Base-by-base conservation (phyloP, 805 yeast genomes). In the Hanseniaspora thailandica region DNA sequence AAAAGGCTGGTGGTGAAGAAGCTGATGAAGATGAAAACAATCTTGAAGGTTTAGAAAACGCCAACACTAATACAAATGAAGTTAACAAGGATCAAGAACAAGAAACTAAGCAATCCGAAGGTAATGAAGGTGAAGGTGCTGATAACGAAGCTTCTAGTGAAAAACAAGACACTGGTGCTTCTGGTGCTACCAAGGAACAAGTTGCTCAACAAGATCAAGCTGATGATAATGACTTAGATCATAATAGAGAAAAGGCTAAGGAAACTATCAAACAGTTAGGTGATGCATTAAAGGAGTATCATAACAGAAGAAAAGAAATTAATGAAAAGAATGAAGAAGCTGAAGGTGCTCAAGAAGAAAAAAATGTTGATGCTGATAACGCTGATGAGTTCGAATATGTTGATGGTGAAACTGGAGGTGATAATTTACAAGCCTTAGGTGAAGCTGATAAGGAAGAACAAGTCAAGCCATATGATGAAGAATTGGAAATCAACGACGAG, bases 341-440 rank as follows among this genome's bases (percentile, higher is more conserved):
- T 31, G 43, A 47, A 22, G 46, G 23, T 12, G 34, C 40, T 15
- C n/a, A n/a, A n/a, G 41, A 45, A 23, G 71, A 71, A 4, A 80
- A 81, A 12, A 75, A 77, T 51, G 69, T 71, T 23, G 80, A 81
- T 12, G 81, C 77, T 55, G 82, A 80, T 56, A 75, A 80, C 48
- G 89, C 94, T 0, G 95, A 87, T 62, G 95, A 87, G 61, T 84
- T 87, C 65, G 86, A 86, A 63, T 93, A 86, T 61, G 72, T 83
- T 48, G 86, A 84, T 38, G 89, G 88, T 46, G 89, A 82, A 45
- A 82, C 84, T 56, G 78, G 90, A 3, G 80, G 82, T 28, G 73
- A 71, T 54, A 89, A 86, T 47, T 86, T 95, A 0, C 97, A 93
- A 66, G 98, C 97, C 0, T 69, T 93, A 49, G 97, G 97, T 22